These are phyloP conservation scores for Zygotorulaspora sp. DNA, from an alignment of 805 yeast species.

Conservation along the genomic window DNA sequence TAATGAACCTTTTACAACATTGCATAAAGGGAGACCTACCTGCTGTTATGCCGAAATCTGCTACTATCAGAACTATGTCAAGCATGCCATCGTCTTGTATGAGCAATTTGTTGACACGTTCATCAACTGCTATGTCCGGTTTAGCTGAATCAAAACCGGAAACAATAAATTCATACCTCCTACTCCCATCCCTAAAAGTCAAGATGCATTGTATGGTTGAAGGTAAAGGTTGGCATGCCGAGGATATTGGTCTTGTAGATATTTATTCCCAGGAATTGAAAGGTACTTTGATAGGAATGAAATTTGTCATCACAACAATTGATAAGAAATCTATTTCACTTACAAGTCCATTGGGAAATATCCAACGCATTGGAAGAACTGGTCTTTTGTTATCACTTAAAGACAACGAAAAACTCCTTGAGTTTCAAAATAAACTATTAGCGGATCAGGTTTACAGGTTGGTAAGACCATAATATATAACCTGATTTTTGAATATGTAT, in stretches of 20 bases:
- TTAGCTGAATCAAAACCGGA: constrained; percentile 2
- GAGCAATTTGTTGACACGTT: constrained; percentile 13
- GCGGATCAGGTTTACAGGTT: constrained; percentile 27
- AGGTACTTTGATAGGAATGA: constrained; percentile 16
- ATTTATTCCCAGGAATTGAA: constrained; percentile 22
- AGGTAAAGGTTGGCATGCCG: constrained; percentile 23
- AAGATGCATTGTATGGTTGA: constrained; percentile 20
- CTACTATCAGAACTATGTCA: constrained; percentile 26
- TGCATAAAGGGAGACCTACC: constrained; percentile 21
- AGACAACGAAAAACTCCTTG: constrained; percentile 21
- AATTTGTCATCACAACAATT: constrained; percentile 13
- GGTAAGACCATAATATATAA: constrained; percentile 10
- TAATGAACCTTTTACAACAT: constrained; percentile 22
- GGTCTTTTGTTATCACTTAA: constrained; percentile 21
- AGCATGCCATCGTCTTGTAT: constrained; percentile 23
- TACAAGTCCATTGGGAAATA: constrained; percentile 13
- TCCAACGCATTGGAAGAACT: constrained; percentile 30
- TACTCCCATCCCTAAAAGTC: constrained; percentile 24
- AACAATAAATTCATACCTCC: constrained; percentile 11
- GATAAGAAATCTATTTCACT: constrained; percentile 6
- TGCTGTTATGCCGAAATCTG: constrained; percentile 20
- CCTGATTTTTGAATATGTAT: background rate
- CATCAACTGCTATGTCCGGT: constrained; percentile 13
- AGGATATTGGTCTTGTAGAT: constrained; percentile 18
- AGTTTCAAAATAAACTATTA: constrained; percentile 24